Evolutionary conservation across 2,329 filamentous ascomycete species (phyloP), one percentile per base, ranked within the genome.

Genomic region (Sporothrix curviconia): DNA sequence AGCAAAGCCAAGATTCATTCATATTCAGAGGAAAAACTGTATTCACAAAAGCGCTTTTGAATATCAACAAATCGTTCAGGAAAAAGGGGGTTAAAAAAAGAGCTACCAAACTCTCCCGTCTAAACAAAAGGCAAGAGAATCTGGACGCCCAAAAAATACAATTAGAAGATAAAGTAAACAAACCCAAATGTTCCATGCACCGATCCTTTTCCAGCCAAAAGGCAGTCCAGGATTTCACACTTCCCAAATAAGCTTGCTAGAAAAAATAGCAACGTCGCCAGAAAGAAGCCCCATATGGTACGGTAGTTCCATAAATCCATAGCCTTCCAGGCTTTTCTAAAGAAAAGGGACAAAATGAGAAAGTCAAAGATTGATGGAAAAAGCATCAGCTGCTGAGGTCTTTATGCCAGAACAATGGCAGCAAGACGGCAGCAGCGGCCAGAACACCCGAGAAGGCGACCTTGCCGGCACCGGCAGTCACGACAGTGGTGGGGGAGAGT

Each of bases 391-490:
- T 34, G n/a, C n/a, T n/a, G n/a, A 49, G 30, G 50, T 59, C 58
- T 63, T 79, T 83, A 83, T 70, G 76, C 77, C 67, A 84, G 71
- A 72, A 78, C 66, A 67, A 80, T 71, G 68, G 78, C 80, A 61
- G 73, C 76, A 57, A 79, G 68, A 73, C 78, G 71, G 77, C 80
- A 50, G 72, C 75, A 63, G 76, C 80, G 69, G 80, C 81, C 67
- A 82, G 71, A 67, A 77, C 61, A 67, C 75, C 75, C 61, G 80
- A 82, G 74, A 76, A 78, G 61, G 74, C 74, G 65, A 83, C 68
- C 67, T 76, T 73, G 65, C 74, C 73, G 63, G 80, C 81, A 68
- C 77, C 81, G 63, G 75, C 79, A 53, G 75, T 79, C 65, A 77
- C 71, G 61, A 66, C 65, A 59, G 70, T 67, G 56, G 68, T 66